Evolutionary conservation across 768 basidiomycete genomes (phyloP).

Genomic region (Tylopilus intermedius): DNA sequence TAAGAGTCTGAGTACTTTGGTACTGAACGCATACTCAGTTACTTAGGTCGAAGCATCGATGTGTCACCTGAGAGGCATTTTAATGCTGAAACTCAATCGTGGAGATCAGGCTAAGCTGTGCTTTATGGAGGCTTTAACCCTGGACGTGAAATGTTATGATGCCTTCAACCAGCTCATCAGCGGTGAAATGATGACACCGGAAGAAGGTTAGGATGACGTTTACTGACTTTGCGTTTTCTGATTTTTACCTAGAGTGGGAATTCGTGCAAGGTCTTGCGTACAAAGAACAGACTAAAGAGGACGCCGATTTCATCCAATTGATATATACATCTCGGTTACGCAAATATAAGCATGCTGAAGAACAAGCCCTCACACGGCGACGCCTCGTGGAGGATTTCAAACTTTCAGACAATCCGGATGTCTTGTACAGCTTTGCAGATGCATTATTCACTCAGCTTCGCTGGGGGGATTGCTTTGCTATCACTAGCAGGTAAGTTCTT

Average conservation of each 20-base stretch:
- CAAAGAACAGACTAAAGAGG: conserved; percentile 75
- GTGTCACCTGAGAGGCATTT: conserved; percentile 87
- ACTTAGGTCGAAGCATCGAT: conserved; percentile 93
- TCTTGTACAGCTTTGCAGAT: conserved; percentile 86
- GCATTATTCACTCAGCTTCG: conserved; percentile 82
- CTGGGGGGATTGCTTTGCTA: conserved; percentile 90
- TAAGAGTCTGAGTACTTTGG: conserved; percentile 28
- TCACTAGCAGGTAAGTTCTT: conserved; percentile 66
- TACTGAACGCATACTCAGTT: neutral
- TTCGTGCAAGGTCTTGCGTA: conserved; percentile 86
- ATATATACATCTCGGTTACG: conserved; percentile 90
- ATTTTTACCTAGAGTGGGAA: conserved; percentile 77
- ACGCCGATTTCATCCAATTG: conserved; percentile 86
- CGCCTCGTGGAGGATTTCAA: conserved; percentile 80
- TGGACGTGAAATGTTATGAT: conserved; percentile 97
- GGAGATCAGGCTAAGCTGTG: conserved; percentile 88
- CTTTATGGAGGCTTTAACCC: conserved; percentile 90
- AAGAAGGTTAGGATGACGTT: conserved; percentile 70
- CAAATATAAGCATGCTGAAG: conserved; percentile 80
- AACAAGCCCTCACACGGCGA: conserved; percentile 75
- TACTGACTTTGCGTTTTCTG: conserved; percentile 1
- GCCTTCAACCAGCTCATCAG: conserved; percentile 86
- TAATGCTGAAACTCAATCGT: conserved; percentile 92
- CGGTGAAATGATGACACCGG: conserved; percentile 92
- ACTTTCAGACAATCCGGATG: conserved; percentile 87